phyloP scores from a whole-genome alignment of 179 eudicot species.

The Patellifolia procumbens region DNA sequence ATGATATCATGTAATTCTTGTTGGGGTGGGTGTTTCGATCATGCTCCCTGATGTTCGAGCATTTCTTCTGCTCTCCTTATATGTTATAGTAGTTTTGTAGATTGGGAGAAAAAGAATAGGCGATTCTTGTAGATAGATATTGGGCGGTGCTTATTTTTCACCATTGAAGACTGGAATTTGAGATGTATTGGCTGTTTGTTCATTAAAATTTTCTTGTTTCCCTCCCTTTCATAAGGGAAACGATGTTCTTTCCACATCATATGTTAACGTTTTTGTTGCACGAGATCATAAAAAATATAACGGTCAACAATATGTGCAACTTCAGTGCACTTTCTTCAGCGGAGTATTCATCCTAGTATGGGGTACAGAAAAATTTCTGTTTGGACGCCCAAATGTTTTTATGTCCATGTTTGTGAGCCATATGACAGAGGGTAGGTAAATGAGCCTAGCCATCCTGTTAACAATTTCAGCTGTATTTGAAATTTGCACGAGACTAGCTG shows the following conservation, averaged over 20 bases:
- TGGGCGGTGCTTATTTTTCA: constrained; percentile 21
- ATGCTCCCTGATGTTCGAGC: constrained; percentile 37
- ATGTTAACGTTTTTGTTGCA: constrained; percentile 8
- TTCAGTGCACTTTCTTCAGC: background rate
- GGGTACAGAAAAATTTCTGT: too few relatives aligned
- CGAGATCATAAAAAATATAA: background rate
- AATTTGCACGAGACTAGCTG: too few relatives aligned
- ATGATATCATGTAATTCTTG: constrained; percentile 40
- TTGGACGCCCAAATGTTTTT: too few relatives aligned
- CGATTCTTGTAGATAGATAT: constrained; percentile 60
- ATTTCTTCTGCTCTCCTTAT: constrained; percentile 37
- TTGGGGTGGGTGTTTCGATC: constrained; percentile 38
- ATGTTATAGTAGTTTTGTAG: constrained; percentile 51
- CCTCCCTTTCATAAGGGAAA: constrained; percentile 1
- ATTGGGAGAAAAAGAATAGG: constrained; percentile 33
- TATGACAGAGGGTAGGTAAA: too few relatives aligned
- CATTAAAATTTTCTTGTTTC: constrained; percentile 22
- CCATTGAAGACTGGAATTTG: constrained; percentile 42
- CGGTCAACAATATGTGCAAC: background rate
- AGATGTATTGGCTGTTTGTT: constrained; percentile 37
- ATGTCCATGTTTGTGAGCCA: too few relatives aligned
- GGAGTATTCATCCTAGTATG: background rate
- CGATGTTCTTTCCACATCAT: constrained; percentile 6
- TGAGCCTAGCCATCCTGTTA: too few relatives aligned
- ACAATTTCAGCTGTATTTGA: too few relatives aligned